These are phyloP conservation scores for Populus euphratica DNA, from an alignment of 345 rosid genomes.

Conservation along the genomic window DNA sequence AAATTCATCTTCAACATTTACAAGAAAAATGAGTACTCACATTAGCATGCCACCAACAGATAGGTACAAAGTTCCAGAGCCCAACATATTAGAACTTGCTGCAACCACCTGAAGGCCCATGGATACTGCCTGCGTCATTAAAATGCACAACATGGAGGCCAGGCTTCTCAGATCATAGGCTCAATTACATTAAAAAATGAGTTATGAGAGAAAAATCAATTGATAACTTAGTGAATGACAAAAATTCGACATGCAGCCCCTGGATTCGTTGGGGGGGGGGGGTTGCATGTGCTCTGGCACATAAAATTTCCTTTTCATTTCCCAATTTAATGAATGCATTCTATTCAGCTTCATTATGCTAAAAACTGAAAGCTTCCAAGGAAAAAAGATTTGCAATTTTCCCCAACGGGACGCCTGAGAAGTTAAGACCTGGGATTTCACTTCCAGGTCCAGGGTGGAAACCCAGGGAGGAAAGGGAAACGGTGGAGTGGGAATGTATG, in stretches of 20 bases:
- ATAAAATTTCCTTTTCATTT: not conserved
- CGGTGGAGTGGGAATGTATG: too few species aligned
- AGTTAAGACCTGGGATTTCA: too few species aligned
- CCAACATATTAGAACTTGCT: slow-evolving; percentile 44
- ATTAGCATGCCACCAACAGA: slow-evolving; percentile 86
- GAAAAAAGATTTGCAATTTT: not conserved
- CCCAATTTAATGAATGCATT: not conserved
- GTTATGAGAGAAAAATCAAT: not conserved
- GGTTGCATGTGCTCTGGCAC: too few species aligned
- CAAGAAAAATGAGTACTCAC: slow-evolving; percentile 43
- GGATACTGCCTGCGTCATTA: slow-evolving; percentile 60
- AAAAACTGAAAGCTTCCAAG: slow-evolving; percentile 4
- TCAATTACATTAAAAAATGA: not conserved
- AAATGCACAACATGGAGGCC: not conserved
- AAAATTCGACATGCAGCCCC: not conserved
- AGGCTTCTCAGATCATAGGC: slow-evolving; percentile 1
- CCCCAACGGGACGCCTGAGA: too few species aligned
- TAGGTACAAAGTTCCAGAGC: slow-evolving; percentile 50
- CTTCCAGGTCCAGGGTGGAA: too few species aligned
- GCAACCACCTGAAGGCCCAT: slow-evolving; percentile 81
- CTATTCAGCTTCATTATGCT: not conserved
- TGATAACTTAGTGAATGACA: not conserved
- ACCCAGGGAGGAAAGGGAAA: too few species aligned
- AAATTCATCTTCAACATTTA: not conserved
- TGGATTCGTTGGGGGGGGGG: not conserved